Evolutionary conservation across 768 basidiomycete species (phyloP).

Genomic region (Ramaria sp.): DNA sequence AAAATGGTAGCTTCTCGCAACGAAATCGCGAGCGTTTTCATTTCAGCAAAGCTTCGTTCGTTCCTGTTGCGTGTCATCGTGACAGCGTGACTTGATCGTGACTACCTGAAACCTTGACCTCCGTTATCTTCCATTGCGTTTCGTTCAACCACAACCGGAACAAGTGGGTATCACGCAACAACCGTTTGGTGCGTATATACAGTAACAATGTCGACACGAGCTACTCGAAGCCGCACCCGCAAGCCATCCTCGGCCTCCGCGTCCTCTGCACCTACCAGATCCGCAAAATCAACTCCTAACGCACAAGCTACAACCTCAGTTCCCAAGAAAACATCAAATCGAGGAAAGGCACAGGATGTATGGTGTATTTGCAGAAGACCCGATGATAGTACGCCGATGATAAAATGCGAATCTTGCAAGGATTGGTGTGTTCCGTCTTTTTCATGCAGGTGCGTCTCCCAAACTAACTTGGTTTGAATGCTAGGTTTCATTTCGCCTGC

Average conservation of each 20-base stretch:
- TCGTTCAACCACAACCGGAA: not conserved
- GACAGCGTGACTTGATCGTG: not conserved
- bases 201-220: not conserved
- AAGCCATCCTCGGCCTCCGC: not conserved
- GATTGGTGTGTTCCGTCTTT: constrained; percentile 42
- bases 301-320: not conserved
- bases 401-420: constrained; percentile 57
- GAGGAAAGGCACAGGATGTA: constrained; percentile 17
- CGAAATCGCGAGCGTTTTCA: too few species aligned
- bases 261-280: not conserved
- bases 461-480: not conserved
- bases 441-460: not conserved
- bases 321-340: constrained; percentile 7
- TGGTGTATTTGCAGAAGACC: constrained; percentile 57
- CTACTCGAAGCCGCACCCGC: not conserved
- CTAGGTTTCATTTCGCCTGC: constrained; percentile 81
- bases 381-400: constrained; percentile 78
- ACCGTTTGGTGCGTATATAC: not conserved
- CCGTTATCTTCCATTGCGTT: not conserved
- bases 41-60: too few species aligned
- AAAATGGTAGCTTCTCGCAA: too few species aligned
- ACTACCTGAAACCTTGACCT: not conserved
- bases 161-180: not conserved
- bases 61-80: not conserved
- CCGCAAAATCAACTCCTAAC: constrained; percentile 1